A percentile compares a stretch with the other conserved stretches of the same genome.
phyloP scores from a whole-genome alignment of 1,284 basidiomycete species.

The Coniferiporia sulphurascens region DNA sequence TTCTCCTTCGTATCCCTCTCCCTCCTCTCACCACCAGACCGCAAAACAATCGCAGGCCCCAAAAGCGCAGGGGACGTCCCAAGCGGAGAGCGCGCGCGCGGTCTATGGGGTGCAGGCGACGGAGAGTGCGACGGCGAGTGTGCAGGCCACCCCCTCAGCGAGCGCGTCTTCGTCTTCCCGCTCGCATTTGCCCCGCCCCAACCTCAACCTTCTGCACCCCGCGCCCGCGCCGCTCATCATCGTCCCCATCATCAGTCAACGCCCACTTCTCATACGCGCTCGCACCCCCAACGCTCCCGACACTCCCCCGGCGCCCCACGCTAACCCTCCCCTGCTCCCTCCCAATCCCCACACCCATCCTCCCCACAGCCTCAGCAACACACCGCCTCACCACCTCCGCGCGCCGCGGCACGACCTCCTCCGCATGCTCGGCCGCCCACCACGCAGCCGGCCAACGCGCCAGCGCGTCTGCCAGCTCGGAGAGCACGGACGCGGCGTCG shows the following conservation, averaged over 20 bases:
- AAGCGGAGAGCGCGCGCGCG: constrained; percentile 15
- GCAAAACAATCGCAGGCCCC: constrained; percentile 9
- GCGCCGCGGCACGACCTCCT: background rate
- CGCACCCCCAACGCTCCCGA: background rate
- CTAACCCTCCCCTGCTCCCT: background rate
- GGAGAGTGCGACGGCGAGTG: background rate
- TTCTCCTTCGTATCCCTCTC: background rate
- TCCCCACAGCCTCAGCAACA: constrained; percentile 2
- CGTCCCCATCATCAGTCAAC: background rate
- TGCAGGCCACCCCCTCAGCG: background rate
- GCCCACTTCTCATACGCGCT: background rate
- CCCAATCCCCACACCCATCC: background rate
- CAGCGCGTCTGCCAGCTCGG: constrained; percentile 7
- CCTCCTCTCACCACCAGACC: background rate
- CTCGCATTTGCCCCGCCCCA: background rate
- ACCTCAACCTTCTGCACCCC: background rate
- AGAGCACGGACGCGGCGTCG: constrained; percentile 9
- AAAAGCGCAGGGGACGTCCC: constrained; percentile 2
- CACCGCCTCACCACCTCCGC: constrained; percentile 4
- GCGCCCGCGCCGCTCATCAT: constrained; percentile 8
- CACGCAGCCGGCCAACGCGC: constrained; percentile 15
- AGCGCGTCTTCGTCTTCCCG: background rate
- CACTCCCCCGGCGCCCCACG: background rate
- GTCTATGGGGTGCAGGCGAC: constrained; percentile 1
- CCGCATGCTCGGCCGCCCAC: constrained; percentile 11